Evolutionary conservation across 192 early-diverging fungal genomes (phyloP), one percentile per base, ranked within the genome.

Genomic region (Entomortierella lignicola): DNA sequence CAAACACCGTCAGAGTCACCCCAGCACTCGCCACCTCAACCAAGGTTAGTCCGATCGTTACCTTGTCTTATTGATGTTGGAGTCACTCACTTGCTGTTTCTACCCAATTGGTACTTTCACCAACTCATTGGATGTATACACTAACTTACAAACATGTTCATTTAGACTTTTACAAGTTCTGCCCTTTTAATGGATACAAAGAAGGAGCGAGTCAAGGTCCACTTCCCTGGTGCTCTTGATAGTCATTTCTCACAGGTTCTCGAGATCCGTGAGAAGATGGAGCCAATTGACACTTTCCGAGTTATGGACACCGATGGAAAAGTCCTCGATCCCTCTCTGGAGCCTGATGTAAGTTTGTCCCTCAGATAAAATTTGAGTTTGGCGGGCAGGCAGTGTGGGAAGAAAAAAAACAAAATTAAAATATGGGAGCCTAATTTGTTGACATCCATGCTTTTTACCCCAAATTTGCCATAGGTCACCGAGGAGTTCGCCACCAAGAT

Each of bases 221-320:
- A 84, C 80, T 91, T 91, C 71, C 91, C 90, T 4, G 91, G 91
- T 37, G 89, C 89, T 1, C 72, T 86, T 0, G 77, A 87, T 69
- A 89, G 87, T 53, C 84, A 90, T 55, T 92, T 90, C 82, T 82
- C 90, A 18, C 82, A 85, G 72, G 77, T 86, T 23, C 82, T 93
- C 44, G 79, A 83, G 39, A 91, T 95, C 66, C 89, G 85, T 17
- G 86, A 90, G 25, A 85, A 74, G 65, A 84, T 88, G 53, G 89
- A 90, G 29, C 81, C 92, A 15, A 92, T 99, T 39, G 91, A 92
- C 25, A 95, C 98, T 12, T 99, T 97, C 81, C 90, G 95, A 44
- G 94, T 99, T 20, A 93, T 99, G 92, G 95, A 97, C 85, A 89
- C 81, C 4, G 87, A 92, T 32, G 98, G 98, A 23, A 88, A 89